phyloP scores from a whole-genome alignment of 495 filamentous ascomycete genomes.

The Pseudoneurospora amorphoporcata region DNA sequence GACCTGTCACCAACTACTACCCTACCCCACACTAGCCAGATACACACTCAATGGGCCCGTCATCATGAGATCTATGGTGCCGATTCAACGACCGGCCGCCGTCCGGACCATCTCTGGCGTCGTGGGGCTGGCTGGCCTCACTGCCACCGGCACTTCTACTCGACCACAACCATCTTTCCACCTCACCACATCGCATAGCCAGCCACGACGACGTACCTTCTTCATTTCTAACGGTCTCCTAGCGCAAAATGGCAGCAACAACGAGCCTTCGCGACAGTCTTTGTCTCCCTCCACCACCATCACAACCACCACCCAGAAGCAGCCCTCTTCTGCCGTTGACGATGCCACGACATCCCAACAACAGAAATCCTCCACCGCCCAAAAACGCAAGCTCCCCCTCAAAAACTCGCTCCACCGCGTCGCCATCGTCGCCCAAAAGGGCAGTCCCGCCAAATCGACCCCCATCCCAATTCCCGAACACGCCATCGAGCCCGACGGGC shows the following conservation, averaged over 20 bases:
- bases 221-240: conserved; percentile 32
- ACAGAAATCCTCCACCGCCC: conserved; percentile 3
- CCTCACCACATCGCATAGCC: conserved; percentile 10
- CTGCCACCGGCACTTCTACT: conserved; percentile 19
- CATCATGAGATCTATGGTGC: conserved; percentile 17
- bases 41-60: conserved; percentile 14
- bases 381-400: conserved; percentile 34
- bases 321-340: background rate
- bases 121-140: background rate
- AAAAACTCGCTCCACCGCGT: conserved; percentile 36
- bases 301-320: background rate
- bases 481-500: conserved; percentile 13
- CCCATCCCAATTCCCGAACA: conserved; percentile 1
- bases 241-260: conserved; percentile 15
- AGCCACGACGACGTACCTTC: conserved; percentile 30
- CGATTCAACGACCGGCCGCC: conserved; percentile 9
- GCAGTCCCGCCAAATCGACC: conserved; percentile 11
- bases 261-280: conserved; percentile 1
- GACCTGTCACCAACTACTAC: background rate
- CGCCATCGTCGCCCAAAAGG: conserved; percentile 31
- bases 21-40: background rate
- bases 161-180: conserved; percentile 1
- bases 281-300: background rate
- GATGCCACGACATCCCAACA: conserved; percentile 3
- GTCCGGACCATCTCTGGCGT: conserved; percentile 5